Conservation (phyloP, 1,284 basidiomycete genomes). For the Rhodofomes roseus region DNA sequence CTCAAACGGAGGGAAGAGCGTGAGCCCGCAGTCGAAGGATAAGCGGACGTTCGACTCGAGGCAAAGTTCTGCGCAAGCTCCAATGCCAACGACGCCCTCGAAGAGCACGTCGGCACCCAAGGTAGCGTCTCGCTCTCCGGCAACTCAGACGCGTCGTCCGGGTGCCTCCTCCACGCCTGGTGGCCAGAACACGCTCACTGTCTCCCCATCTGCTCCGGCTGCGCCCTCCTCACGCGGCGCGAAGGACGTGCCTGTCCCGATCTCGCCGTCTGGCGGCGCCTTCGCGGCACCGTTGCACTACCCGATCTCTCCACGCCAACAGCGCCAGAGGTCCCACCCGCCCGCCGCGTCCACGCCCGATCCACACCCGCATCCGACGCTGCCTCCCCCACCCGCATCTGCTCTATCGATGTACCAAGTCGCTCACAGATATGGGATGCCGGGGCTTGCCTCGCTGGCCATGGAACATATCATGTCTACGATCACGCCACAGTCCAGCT, state of each 20-base stretch:
- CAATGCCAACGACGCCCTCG: slow-evolving; percentile 1
- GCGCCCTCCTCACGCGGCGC: slow-evolving; percentile 24
- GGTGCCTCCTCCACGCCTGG: slow-evolving; percentile 18
- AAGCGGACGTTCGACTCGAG: slow-evolving; percentile 14
- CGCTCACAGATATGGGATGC: slow-evolving; percentile 76
- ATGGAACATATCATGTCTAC: slow-evolving; percentile 74
- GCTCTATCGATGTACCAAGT: slow-evolving; percentile 79
- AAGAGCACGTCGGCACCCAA: slow-evolving; percentile 11
- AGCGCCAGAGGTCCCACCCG: slow-evolving; percentile 29
- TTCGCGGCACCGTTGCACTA: slow-evolving; percentile 35
- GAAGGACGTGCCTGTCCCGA: slow-evolving; percentile 39
- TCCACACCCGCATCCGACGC: slow-evolving; percentile 73
- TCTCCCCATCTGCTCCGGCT: slow-evolving; percentile 14
- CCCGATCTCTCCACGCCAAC: slow-evolving; percentile 44
- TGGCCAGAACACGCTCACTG: slow-evolving; percentile 12
- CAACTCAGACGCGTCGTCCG: slow-evolving; percentile 21
- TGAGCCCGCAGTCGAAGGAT: slow-evolving; percentile 14
- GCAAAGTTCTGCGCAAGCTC: neutral
- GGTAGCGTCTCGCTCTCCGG: slow-evolving; percentile 15
- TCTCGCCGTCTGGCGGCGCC: slow-evolving; percentile 25
- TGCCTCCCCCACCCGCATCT: slow-evolving; percentile 59
- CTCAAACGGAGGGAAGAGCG: slow-evolving; percentile 19
- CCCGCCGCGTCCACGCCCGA: slow-evolving; percentile 42
- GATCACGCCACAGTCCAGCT: slow-evolving; percentile 68
- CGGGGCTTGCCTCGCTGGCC: slow-evolving; percentile 61